A percentile compares a stretch with the other conserved stretches of the same genome.
These are phyloP conservation scores for Thalia dealbata DNA, from an alignment of 176 grass and related monocot genomes.

Conservation along the genomic window DNA sequence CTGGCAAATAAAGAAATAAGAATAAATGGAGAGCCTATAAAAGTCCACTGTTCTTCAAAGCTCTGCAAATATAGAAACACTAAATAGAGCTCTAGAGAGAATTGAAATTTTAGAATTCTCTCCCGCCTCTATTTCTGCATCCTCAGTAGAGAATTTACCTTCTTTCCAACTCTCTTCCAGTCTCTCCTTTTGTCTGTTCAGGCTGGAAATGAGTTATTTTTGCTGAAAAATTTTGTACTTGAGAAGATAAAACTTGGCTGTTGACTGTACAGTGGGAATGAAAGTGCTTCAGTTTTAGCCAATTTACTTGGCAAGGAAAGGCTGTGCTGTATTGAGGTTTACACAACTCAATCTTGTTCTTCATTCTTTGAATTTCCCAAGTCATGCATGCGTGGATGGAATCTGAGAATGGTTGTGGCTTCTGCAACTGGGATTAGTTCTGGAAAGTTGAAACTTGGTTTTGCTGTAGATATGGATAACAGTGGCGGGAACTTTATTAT, in stretches of 20 bases:
- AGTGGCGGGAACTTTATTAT: too few species aligned
- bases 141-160: neutral
- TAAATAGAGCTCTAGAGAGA: neutral
- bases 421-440: neutral
- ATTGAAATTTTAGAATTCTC: neutral
- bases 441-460: neutral
- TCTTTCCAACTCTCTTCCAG: too few species aligned
- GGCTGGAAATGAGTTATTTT: too few species aligned
- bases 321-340: neutral
- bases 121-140: neutral
- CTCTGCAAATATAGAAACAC: neutral
- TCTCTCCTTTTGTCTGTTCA: too few species aligned
- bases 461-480: neutral
- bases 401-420: neutral
- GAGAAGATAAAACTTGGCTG: too few species aligned
- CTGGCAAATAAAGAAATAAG: neutral
- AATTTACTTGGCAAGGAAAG: too few species aligned
- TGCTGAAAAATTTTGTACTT: too few species aligned
- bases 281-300: too few species aligned
- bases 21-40: neutral
- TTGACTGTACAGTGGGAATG: too few species aligned
- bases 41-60: neutral
- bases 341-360: neutral
- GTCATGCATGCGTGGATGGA: too few species aligned
- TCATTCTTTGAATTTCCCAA: neutral